These are phyloP conservation scores for Leccinum pellstonianum DNA, from an alignment of 768 basidiomycete genomes.

Conservation along the genomic window DNA sequence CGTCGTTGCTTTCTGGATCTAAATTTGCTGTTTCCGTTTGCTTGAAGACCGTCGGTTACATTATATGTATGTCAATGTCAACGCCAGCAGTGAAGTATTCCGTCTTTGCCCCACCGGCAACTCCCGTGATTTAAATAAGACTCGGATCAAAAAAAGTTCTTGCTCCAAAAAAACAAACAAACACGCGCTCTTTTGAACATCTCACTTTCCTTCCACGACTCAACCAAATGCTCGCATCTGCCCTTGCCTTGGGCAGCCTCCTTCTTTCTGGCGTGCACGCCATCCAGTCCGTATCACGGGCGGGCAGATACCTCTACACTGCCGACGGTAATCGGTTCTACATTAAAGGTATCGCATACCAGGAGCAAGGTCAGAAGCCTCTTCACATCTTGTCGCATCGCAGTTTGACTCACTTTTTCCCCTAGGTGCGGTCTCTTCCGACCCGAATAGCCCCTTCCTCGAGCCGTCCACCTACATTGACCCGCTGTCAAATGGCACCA, in stretches of 20 bases:
- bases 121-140: neutral
- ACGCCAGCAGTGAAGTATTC: neutral
- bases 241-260: slow-evolving; percentile 39
- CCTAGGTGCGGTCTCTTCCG: slow-evolving; percentile 39
- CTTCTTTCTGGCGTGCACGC: slow-evolving; percentile 58
- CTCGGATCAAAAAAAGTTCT: neutral
- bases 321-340: slow-evolving; percentile 76
- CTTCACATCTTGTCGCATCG: neutral
- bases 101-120: neutral
- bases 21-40: neutral
- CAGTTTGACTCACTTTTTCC: neutral
- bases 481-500: slow-evolving; percentile 64
- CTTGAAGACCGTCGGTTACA: neutral
- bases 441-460: slow-evolving; percentile 58
- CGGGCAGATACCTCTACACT: slow-evolving; percentile 80
- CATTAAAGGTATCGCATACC: slow-evolving; percentile 87
- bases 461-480: slow-evolving; percentile 79
- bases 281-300: slow-evolving; percentile 63
- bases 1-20: slow-evolving; percentile 29
- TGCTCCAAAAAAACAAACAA: neutral
- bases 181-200: slow-evolving; percentile 1
- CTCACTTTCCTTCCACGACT: slow-evolving; percentile 6
- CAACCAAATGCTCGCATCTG: slow-evolving; percentile 26
- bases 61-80: neutral
- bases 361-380: slow-evolving; percentile 61